Evolutionary conservation across 1,284 basidiomycete genomes (phyloP).

Genomic region (Amylostereum chailletii): DNA sequence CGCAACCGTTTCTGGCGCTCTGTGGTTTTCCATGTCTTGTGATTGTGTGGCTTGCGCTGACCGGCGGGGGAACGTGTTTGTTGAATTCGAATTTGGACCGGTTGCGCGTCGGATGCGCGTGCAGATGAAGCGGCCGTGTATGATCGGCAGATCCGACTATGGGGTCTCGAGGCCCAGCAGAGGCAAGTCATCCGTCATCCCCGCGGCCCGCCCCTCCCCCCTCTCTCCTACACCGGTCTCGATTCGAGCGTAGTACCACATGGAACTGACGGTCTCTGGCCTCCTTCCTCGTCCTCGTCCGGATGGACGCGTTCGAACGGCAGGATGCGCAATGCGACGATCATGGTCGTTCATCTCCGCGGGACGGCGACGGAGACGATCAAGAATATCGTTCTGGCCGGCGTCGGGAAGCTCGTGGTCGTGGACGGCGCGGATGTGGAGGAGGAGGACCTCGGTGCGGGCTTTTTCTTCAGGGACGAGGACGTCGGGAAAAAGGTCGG

Average conservation of each 20-base stretch:
- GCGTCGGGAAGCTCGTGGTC: constrained; percentile 66
- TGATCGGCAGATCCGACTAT: constrained; percentile 94
- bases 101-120: neutral
- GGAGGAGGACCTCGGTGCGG: constrained; percentile 81
- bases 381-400: constrained; percentile 86
- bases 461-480: constrained; percentile 91
- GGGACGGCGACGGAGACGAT: constrained; percentile 92
- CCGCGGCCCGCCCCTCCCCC: neutral
- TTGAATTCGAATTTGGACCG: no score
- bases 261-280: no score
- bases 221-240: neutral
- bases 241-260: no score
- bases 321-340: constrained; percentile 91
- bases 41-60: neutral
- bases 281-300: no score
- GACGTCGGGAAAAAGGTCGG: constrained; percentile 84
- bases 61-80: no score
- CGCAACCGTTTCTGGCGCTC: constrained; percentile 2
- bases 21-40: neutral
- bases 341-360: constrained; percentile 75
- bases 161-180: constrained; percentile 97
- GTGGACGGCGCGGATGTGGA: constrained; percentile 54
- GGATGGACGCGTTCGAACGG: neutral
- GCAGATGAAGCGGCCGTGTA: constrained; percentile 83
- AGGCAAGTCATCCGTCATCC: constrained; percentile 37